phyloP scores from a whole-genome alignment of 169 alveolate genomes.

The Cryptosporidium sp. region DNA sequence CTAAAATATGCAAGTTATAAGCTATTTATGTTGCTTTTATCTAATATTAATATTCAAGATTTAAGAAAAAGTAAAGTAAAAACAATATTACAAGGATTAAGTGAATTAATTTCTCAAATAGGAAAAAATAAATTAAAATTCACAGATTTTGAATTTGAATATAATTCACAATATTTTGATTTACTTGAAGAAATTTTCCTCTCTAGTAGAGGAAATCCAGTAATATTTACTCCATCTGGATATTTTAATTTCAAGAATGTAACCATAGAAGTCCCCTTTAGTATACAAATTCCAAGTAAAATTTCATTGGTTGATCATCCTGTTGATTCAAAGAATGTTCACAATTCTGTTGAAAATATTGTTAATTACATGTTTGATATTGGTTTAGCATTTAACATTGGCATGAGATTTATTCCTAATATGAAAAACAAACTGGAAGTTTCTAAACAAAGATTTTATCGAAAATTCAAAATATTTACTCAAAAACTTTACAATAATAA shows the following conservation, averaged over 20 bases:
- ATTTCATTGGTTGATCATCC: constrained; percentile 26
- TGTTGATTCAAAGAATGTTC: constrained; percentile 41
- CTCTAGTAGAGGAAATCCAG: background rate
- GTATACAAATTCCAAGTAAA: constrained; percentile 32
- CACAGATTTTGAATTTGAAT: background rate
- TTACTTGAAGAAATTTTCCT: background rate
- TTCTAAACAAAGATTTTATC: constrained; percentile 3
- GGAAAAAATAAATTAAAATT: background rate
- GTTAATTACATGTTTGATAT: constrained; percentile 5
- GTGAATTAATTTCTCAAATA: background rate
- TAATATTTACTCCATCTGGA: constrained; percentile 72
- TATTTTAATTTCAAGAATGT: constrained; percentile 44
- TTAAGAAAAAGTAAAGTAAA: background rate
- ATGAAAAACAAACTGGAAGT: constrained; percentile 13
- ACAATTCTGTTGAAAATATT: constrained; percentile 8
- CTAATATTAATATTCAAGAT: background rate
- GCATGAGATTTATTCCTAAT: constrained; percentile 39
- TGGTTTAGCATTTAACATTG: background rate
- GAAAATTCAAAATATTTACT: constrained; percentile 10
- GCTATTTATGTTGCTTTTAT: constrained; percentile 5
- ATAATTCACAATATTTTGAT: background rate
- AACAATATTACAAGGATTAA: background rate
- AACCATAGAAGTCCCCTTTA: constrained; percentile 3
- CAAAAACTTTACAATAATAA: background rate
- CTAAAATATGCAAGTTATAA: constrained; percentile 10